These are phyloP conservation scores for Annona cherimola DNA, from an alignment of 164 flowering plant species.

Conservation along the genomic window DNA sequence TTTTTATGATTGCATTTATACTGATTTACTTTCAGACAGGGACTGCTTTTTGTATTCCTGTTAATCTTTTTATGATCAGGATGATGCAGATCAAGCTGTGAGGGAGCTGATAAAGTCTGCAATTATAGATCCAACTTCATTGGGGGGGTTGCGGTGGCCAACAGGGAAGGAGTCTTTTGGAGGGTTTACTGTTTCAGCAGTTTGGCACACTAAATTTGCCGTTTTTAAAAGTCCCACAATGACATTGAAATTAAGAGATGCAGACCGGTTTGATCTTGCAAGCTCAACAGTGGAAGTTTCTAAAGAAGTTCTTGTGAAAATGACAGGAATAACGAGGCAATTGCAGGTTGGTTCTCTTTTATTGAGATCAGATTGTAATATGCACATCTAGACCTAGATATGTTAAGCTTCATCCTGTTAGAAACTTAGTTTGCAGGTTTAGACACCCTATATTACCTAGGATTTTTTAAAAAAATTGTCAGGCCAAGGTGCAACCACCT, in stretches of 20 bases:
- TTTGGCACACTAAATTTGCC: constrained; percentile 41
- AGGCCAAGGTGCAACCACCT: too few species aligned
- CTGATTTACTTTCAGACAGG: too few species aligned
- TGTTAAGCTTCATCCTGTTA: too few species aligned
- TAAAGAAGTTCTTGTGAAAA: constrained; percentile 35
- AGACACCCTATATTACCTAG: too few species aligned
- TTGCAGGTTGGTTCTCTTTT: constrained; percentile 24
- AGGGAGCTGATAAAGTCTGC: constrained; percentile 37
- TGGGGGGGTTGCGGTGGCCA: constrained; percentile 64
- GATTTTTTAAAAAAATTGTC: too few species aligned
- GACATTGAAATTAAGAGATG: constrained; percentile 39
- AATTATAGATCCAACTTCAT: constrained; percentile 35
- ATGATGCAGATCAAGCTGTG: constrained; percentile 36
- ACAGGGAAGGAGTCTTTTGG: constrained; percentile 38
- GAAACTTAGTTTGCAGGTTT: too few species aligned
- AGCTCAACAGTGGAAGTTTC: constrained; percentile 39
- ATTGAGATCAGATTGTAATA: not conserved
- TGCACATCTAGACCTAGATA: not conserved
- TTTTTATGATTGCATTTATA: too few species aligned
- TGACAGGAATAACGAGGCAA: constrained; percentile 24
- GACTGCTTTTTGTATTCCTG: too few species aligned
- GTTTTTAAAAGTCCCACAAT: constrained; percentile 26
- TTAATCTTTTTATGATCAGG: constrained; percentile 23
- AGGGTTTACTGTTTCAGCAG: constrained; percentile 33
- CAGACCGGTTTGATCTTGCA: constrained; percentile 46